Base-by-base conservation (phyloP, 306 rosid genomes). In the Delonix regia region DNA sequence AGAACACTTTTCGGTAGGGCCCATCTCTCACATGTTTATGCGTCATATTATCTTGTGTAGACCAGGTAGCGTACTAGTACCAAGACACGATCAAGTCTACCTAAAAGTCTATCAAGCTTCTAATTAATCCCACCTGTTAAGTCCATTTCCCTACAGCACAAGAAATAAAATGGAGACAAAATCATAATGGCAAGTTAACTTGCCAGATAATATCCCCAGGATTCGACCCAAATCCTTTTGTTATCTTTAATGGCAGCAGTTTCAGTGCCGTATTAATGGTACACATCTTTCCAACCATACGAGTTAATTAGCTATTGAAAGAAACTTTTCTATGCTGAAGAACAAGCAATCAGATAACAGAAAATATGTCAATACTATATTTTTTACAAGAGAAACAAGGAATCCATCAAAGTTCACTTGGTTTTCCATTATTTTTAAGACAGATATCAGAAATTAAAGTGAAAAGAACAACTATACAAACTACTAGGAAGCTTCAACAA, bases 151-250 rank as follows among this genome's bases (percentile, higher is more conserved):
- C 48, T 24, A 5, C 36, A 38, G 41, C 66, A 48, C 34, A 36
- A 60, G 33, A 60, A 61, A 77, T 39, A 18, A 67, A 33, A 47
- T 8, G 71, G 15, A 48, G 30, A 14, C 34, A 15, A 22, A 59
- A 27, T 44, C 59, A 45, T 59, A 22, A 72, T 55, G 34, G 10
- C 19, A 38, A 55, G 19, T 19, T 57, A 53, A 49, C 60, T 60
- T 57, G 34, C 44, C 59, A 52, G 65, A 42, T 44, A 71, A 48
- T 71, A 24, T 83, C 9, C 76, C 66, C 71, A 28, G 60, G 61
- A 78, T 60, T 71, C 71, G 71, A 55, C 24, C 66, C 70, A 71
- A 65, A 70, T 76, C 52, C 16, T 34, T 67, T 18, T 47, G 38
- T 45, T 21, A 59, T 68, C 72, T 13, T 18, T 8, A 33, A 57